Evolutionary conservation across 148 eudicot genomes (phyloP), one percentile per base, ranked within the genome.

Genomic region (Fallopia convolvulus): DNA sequence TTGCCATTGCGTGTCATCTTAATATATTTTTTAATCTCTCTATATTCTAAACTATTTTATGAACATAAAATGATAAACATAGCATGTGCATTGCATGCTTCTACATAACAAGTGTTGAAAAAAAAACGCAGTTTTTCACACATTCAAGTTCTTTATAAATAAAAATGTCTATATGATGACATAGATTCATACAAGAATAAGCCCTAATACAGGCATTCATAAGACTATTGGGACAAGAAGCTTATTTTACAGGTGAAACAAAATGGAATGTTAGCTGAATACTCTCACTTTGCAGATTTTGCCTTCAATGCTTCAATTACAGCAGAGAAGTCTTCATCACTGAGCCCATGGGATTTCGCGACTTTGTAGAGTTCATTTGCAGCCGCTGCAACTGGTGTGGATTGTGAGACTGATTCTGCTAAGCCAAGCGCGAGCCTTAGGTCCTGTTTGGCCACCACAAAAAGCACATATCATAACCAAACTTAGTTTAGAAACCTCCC

Each of bases 361-460:
- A 88, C 84, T 82, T 92, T 92, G 83, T 91, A 94, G 48, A 91
- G 92, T 82, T 94, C 99, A 47, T 94, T 92, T 21, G 97, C 84
- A 76, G 99, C 97, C 3, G 99, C 99, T 80, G 97, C 96, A 71
- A 92, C 80, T 18, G 99, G 99, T 33, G 84, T 94, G 1, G 97
- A 83, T 72, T 94, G 99, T 39, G 97, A 92, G 55, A 94, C 99
- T 5, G 97, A 86, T 77, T 94, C 99, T 8, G 97, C 98, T 83
- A 94, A 79, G 76, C 90, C 97, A 70, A 94, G 86, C 58, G 97
- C 99, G 23, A 94, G 99, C 75, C 97, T 86, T 70, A 94, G 72
- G 80, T 94, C 99, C 99, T 94, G 71, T 65, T 65, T 14, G 91
- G 71, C 70, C 23, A 21, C 26, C 52, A 72, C 14, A 18, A 72